Evolutionary conservation across 2,329 filamentous ascomycete genomes (phyloP), one percentile per base, ranked within the genome.

Genomic region (Talaromyces sp.): DNA sequence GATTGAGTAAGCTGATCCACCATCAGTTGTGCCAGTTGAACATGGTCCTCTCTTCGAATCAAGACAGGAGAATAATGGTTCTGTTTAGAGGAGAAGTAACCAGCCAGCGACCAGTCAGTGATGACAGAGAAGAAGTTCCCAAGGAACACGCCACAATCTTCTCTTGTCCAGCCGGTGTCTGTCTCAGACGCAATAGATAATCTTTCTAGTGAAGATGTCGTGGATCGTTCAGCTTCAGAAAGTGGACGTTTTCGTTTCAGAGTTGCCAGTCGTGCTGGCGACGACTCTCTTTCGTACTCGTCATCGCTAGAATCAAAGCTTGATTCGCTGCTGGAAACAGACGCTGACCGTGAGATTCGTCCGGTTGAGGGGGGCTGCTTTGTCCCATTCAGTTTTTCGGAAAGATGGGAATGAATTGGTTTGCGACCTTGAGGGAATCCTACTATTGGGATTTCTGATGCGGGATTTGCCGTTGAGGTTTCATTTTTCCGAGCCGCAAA

Each of bases 1-100:
- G 78, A 78, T 64, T 79, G 77, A 3, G 75, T 77, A 54, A 79
- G 65, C 67, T 78, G 77, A 52, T 78, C 77, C 25, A 76, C 74
- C 25, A 78, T 61, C 8, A 79, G 62, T 60, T 79, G 77, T 15
- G 75, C 76, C 53, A 78, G 65, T 58, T 75, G 69, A 36, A 77
- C 70, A 30, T 75, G 70, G 44, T 71, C 69, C 54, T 77, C 76
- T 52, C 68, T 73, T 51, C 70, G 68, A 36, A 67, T 60, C 32
- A 77, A 69, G 6, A 71, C 68, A 5, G 77, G 73, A 4, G 68
- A 64, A 52, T 72, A 61, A 22, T 69, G 67, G 30, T 65, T 73
- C 52, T 74, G 70, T 22, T 69, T 67, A 17, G 73, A 60, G 36
- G 76, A 74, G 58, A 78, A 77, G 60, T 74, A 74, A 13, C 75